Evolutionary conservation across 331 rosid genomes (phyloP), one percentile per base, ranked within the genome.

Genomic region (Pyracantha coccinea): DNA sequence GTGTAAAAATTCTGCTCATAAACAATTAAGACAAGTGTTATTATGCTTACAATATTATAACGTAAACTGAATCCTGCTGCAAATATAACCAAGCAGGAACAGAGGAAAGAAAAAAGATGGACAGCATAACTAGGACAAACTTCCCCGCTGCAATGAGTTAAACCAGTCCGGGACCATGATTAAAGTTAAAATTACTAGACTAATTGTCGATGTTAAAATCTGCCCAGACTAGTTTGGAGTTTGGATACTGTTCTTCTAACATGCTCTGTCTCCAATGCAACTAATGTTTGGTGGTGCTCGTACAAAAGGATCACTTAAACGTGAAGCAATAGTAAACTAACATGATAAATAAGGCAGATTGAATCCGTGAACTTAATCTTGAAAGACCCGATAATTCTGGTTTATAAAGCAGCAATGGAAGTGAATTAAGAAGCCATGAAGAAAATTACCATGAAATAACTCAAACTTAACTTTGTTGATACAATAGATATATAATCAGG

Each of bases 1-100:
- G 35, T 52, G 60, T 45, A 77, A 11, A 59, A 60, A 31, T 69
- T 77, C 75, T 77, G 75, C 71, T 27, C n/a, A 20, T 59, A 70
- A 77, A 38, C 35, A 75, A 74, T 25, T 13, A 66, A 33, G 73
- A 33, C 8, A 23, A 17, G 66, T 54, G 33, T 65, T 53, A 66
- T 4, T 66, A 66, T 32, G 66, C 7, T 33, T 32, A 54, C 73
- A 75, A 53, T 10, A 23, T 25, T 63, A 27, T 14, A 52, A 17
- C 10, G 6, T 11, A 17, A 24, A 58, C 1, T 33, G 55, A 72
- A 57, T 32, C 32, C 35, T 12, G 19, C 41, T 33, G 10, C 27
- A 54, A 32, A 72, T 8, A 58, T 15, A 57, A 16, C 53, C 75
- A 55, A 32, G n/a, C 45, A 32, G 45, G 7, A 57, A 57, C 63